These are phyloP conservation scores for Xerocomus brunneocitrinus DNA, from an alignment of 768 basidiomycete species.

Conservation along the genomic window DNA sequence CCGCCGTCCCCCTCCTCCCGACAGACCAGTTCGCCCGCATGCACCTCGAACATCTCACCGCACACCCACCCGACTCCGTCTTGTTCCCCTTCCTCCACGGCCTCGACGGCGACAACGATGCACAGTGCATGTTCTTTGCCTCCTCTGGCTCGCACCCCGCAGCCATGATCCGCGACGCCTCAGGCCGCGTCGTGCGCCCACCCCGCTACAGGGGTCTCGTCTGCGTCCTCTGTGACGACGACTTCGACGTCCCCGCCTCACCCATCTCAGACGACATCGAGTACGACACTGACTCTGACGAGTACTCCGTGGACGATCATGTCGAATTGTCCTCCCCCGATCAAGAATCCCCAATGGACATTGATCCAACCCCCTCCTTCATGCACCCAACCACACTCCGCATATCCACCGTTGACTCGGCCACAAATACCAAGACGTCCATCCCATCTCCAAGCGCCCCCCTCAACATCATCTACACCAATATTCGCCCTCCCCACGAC, in stretches of 20 bases:
- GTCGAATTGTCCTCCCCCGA: slow-evolving; percentile 30
- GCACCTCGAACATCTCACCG: slow-evolving; percentile 56
- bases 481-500: slow-evolving; percentile 14
- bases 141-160: slow-evolving; percentile 16
- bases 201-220: slow-evolving; percentile 67
- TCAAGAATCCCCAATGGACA: slow-evolving; percentile 25
- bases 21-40: slow-evolving; percentile 51
- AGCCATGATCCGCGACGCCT: slow-evolving; percentile 22
- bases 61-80: slow-evolving; percentile 73
- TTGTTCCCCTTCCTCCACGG: slow-evolving; percentile 91
- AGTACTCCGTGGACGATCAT: slow-evolving; percentile 22
- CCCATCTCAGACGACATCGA: slow-evolving; percentile 24
- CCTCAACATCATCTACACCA: slow-evolving; percentile 10
- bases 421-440: slow-evolving; percentile 6
- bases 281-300: slow-evolving; percentile 29
- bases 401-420: slow-evolving; percentile 23
- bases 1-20: slow-evolving; percentile 32
- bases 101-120: slow-evolving; percentile 73
- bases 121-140: slow-evolving; percentile 80
- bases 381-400: slow-evolving; percentile 39
- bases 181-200: slow-evolving; percentile 27
- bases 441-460: slow-evolving; percentile 11
- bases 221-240: slow-evolving; percentile 81
- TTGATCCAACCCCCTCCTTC: slow-evolving; percentile 25
- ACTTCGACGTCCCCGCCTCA: slow-evolving; percentile 33